These are phyloP conservation scores for Fusarium brevicatenulatum DNA, from an alignment of 2,329 filamentous ascomycete species.

Conservation along the genomic window DNA sequence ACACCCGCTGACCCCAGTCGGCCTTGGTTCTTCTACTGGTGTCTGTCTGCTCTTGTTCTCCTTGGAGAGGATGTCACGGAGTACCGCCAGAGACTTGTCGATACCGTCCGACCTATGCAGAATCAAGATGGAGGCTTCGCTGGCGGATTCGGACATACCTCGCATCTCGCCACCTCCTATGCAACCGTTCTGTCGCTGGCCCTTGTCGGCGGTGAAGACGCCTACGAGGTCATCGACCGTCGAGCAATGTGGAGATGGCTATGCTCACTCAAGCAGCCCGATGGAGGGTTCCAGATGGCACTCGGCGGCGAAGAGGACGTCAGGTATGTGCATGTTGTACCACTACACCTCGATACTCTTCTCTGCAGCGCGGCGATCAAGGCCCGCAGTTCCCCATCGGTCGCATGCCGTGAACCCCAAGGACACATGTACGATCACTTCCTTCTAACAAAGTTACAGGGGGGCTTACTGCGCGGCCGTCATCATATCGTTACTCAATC, in stretches of 20 bases:
- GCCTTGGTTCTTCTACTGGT: slow-evolving; percentile 97
- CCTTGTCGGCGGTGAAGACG: slow-evolving; percentile 78
- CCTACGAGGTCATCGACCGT: slow-evolving; percentile 81
- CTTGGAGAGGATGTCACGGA: slow-evolving; percentile 77
- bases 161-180: slow-evolving; percentile 91
- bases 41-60: slow-evolving; percentile 76
- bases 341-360: neutral
- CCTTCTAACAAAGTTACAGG: slow-evolving; percentile 54
- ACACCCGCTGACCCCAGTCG: slow-evolving; percentile 84
- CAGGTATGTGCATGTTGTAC: slow-evolving; percentile 63
- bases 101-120: slow-evolving; percentile 83
- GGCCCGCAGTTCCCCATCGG: slow-evolving; percentile 20
- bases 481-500: slow-evolving; percentile 81
- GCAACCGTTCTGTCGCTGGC: slow-evolving; percentile 82
- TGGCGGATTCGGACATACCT: slow-evolving; percentile 89
- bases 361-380: slow-evolving; percentile 23
- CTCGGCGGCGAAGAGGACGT: slow-evolving; percentile 92
- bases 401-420: slow-evolving; percentile 12
- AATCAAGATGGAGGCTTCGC: slow-evolving; percentile 88
- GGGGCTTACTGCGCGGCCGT: slow-evolving; percentile 93
- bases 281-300: slow-evolving; percentile 91
- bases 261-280: slow-evolving; percentile 82
- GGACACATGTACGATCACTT: slow-evolving; percentile 3
- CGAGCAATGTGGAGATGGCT: slow-evolving; percentile 92
- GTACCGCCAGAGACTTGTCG: slow-evolving; percentile 75